These are phyloP conservation scores for Chrysoporthe cubensis DNA, from an alignment of 2,329 filamentous ascomycete genomes.

Conservation along the genomic window DNA sequence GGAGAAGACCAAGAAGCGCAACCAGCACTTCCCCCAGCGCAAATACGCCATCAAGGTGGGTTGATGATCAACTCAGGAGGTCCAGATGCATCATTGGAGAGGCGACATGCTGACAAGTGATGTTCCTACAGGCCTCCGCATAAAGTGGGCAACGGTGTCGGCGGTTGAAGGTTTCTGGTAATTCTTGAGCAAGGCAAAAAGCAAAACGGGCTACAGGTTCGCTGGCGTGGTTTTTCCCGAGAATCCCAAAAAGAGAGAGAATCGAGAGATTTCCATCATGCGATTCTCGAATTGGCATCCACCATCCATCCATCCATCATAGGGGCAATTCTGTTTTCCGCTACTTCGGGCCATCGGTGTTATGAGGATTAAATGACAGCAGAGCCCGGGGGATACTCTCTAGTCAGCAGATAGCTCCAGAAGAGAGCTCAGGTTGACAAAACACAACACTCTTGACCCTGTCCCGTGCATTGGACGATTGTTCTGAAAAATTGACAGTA, in stretches of 20 bases:
- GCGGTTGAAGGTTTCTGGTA: constrained; percentile 28
- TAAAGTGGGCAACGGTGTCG: constrained; percentile 28
- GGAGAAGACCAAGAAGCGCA: constrained; percentile 96
- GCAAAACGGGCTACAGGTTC: constrained; percentile 30
- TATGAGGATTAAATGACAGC: constrained; percentile 30
- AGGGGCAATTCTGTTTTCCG: constrained; percentile 30
- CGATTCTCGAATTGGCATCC: constrained; percentile 28
- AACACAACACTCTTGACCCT: constrained; percentile 16
- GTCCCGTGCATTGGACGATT: neutral
- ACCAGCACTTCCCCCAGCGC: constrained; percentile 95
- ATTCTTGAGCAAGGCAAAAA: constrained; percentile 29
- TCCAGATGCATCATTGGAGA: neutral
- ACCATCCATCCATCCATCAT: constrained; percentile 27
- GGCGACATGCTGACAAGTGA: constrained; percentile 8
- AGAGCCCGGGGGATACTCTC: constrained; percentile 23
- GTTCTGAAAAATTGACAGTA: neutral
- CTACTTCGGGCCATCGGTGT: constrained; percentile 30
- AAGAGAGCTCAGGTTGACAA: constrained; percentile 30
- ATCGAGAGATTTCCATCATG: constrained; percentile 12
- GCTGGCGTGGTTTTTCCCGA: constrained; percentile 27
- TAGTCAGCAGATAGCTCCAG: constrained; percentile 31
- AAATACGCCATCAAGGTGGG: constrained; percentile 98
- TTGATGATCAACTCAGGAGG: constrained; percentile 16
- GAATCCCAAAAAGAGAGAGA: constrained; percentile 12
- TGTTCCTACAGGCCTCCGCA: constrained; percentile 25